A percentile compares a stretch with the other conserved stretches of the same genome.
phyloP scores from a whole-genome alignment of 345 rosid species.

The Eutrema japonicum region DNA sequence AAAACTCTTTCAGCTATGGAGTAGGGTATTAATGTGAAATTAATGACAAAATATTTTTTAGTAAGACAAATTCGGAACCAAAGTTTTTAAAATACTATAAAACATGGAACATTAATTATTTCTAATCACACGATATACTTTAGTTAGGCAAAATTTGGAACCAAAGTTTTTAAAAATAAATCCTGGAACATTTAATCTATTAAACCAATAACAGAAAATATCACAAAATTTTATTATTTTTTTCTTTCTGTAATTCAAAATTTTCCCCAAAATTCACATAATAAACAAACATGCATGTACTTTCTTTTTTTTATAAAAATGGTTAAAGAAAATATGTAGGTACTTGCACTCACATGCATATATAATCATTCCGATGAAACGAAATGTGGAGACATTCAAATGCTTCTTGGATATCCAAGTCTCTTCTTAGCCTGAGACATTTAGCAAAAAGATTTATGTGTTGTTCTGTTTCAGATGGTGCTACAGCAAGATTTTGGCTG shows the following conservation, averaged over 20 bases:
- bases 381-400: slow-evolving; percentile 27
- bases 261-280: background rate
- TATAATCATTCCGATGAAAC: slow-evolving; percentile 32
- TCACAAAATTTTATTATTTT: background rate
- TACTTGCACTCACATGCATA: background rate
- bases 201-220: background rate
- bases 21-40: no score
- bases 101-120: background rate
- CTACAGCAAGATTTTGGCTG: no score
- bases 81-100: background rate
- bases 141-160: background rate
- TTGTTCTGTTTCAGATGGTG: no score
- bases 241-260: background rate
- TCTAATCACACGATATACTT: background rate
- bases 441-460: no score
- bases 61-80: slow-evolving; percentile 1
- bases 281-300: background rate
- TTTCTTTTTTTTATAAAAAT: no score
- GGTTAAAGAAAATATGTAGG: background rate
- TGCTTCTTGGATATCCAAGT: no score
- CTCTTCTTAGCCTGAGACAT: no score
- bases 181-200: background rate
- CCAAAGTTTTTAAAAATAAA: background rate
- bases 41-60: background rate
- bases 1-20: background rate